Evolutionary conservation across 2,329 filamentous ascomycete genomes (phyloP).

Genomic region (Cordyceps sp.): DNA sequence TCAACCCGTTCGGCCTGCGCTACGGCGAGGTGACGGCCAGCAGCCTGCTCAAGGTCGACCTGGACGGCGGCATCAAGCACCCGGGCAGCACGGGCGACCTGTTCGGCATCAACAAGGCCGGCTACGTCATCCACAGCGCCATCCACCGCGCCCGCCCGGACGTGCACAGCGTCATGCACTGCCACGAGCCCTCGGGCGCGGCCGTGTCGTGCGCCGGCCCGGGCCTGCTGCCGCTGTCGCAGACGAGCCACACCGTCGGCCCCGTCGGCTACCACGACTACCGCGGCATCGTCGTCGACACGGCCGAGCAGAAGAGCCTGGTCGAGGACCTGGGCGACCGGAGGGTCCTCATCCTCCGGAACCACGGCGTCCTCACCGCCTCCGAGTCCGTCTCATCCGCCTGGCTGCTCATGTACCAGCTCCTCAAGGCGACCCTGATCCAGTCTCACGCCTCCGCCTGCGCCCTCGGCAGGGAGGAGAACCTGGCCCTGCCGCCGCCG

Average conservation of each 20-base stretch:
- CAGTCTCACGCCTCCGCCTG: background rate
- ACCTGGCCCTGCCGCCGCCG: background rate
- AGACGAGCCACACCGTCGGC: background rate
- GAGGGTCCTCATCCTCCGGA: background rate
- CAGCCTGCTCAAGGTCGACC: background rate
- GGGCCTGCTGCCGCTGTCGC: background rate
- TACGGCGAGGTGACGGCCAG: background rate
- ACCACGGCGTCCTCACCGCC: background rate
- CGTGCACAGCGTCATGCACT: background rate
- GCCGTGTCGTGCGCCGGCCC: background rate
- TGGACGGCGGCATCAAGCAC: background rate
- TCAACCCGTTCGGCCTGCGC: background rate
- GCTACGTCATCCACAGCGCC: background rate
- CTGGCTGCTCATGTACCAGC: background rate
- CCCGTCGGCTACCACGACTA: background rate
- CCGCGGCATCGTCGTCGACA: background rate
- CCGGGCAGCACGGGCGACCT: background rate
- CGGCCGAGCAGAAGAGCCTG: background rate
- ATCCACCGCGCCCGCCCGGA: background rate
- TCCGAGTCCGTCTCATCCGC: background rate
- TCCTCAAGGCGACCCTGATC: background rate
- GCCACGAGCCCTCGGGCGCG: background rate
- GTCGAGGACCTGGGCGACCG: background rate
- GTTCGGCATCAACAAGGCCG: background rate
- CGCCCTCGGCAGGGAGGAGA: background rate